phyloP scores from a whole-genome alignment of 306 rosid species.

The Morella rubra region DNA sequence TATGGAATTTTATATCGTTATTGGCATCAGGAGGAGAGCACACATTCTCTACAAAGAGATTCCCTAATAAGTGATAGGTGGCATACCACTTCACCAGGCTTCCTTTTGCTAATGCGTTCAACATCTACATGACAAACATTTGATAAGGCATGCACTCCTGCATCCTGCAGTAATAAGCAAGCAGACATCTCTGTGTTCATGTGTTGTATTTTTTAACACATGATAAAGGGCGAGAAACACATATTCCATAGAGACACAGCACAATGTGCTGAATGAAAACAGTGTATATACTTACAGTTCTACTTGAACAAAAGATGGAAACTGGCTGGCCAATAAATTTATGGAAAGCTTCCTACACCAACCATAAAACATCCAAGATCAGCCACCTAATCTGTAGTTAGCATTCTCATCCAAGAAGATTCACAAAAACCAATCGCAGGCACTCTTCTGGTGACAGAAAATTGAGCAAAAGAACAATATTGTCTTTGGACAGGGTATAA shows the following conservation, averaged over 20 bases:
- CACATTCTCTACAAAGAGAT: conserved; percentile 8
- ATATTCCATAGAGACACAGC: background rate
- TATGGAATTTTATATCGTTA: background rate
- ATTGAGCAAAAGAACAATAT: background rate
- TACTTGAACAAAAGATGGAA: conserved; percentile 73
- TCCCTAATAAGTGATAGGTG: background rate
- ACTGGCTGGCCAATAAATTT: conserved; percentile 84
- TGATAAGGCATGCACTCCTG: conserved; percentile 96
- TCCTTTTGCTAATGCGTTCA: conserved; percentile 86
- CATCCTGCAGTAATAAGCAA: conserved; percentile 60
- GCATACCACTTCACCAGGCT: conserved; percentile 87
- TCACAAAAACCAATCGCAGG: background rate
- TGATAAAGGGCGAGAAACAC: background rate
- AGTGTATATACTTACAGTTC: conserved; percentile 68
- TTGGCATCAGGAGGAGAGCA: background rate
- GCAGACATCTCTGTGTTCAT: background rate
- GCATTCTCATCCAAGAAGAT: background rate
- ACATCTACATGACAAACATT: conserved; percentile 91
- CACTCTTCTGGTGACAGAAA: background rate
- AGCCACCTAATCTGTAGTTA: conserved; percentile 1
- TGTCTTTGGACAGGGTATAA: background rate
- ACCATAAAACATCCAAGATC: conserved; percentile 5
- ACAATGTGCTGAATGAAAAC: background rate
- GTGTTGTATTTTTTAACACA: background rate
- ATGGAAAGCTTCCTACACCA: conserved; percentile 70